A percentile compares a stretch with the other conserved stretches of the same genome.
Conservation (phyloP, 805 yeast genomes). For the Candida anglica region DNA sequence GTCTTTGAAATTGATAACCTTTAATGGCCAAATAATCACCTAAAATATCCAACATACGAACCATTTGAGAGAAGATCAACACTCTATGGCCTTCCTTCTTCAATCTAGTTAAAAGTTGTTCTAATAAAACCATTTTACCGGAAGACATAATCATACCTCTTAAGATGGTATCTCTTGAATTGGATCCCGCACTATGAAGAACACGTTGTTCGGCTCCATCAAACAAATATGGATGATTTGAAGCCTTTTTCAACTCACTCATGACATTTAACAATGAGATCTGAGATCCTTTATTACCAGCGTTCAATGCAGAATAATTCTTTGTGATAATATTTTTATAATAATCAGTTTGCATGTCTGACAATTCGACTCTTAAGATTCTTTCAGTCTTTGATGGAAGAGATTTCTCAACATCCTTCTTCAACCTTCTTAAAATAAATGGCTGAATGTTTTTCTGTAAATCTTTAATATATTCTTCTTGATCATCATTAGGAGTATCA, state of each 20-base stretch:
- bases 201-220: slow-evolving; percentile 89
- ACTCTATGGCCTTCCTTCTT: slow-evolving; percentile 95
- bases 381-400: slow-evolving; percentile 95
- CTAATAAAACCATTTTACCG: slow-evolving; percentile 96
- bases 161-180: slow-evolving; percentile 72
- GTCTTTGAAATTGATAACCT: slow-evolving; percentile 83
- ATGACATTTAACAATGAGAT: slow-evolving; percentile 85
- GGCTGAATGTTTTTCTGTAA: slow-evolving; percentile 86
- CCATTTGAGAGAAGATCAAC: slow-evolving; percentile 95
- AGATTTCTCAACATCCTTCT: slow-evolving; percentile 96
- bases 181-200: slow-evolving; percentile 55
- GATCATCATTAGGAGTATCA: slow-evolving; percentile 81
- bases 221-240: slow-evolving; percentile 94
- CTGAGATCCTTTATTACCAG: slow-evolving; percentile 76
- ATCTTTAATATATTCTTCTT: slow-evolving; percentile 83
- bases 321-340: slow-evolving; percentile 90
- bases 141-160: slow-evolving; percentile 96
- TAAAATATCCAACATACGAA: slow-evolving; percentile 86
- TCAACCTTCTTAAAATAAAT: slow-evolving; percentile 85
- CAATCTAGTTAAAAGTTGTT: slow-evolving; percentile 78
- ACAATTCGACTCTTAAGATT: slow-evolving; percentile 88
- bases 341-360: slow-evolving; percentile 92
- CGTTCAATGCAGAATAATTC: slow-evolving; percentile 86
- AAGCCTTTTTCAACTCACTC: slow-evolving; percentile 95
- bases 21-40: slow-evolving; percentile 90